phyloP scores from a whole-genome alignment of 345 rosid genomes.

The Cochlearia excelsa region DNA sequence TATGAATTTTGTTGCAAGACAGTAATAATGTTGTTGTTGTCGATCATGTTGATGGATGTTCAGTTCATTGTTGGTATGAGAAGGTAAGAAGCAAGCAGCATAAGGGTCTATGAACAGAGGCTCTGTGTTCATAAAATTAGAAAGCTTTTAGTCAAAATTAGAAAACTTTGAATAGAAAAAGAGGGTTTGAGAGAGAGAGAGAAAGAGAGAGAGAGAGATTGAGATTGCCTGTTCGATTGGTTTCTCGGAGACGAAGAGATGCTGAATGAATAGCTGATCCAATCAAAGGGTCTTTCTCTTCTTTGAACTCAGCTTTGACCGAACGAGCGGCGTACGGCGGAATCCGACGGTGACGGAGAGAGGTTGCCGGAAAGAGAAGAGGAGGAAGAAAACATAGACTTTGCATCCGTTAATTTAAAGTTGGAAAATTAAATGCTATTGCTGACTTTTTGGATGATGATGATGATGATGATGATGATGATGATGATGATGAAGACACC shows the following conservation, averaged over 20 bases:
- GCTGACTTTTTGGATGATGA: no score
- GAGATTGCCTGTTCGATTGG: constrained; percentile 55
- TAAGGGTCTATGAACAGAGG: constrained; percentile 84
- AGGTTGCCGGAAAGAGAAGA: constrained; percentile 27
- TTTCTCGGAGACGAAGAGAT: constrained; percentile 79
- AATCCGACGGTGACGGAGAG: constrained; percentile 4
- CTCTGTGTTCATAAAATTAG: constrained; percentile 44
- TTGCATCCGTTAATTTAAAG: constrained; percentile 19
- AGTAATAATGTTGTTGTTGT: constrained; percentile 42
- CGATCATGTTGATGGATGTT: constrained; percentile 37
- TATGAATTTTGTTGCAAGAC: constrained; percentile 75
- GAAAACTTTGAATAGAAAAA: constrained; percentile 16
- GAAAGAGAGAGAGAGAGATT: not conserved
- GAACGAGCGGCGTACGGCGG: not conserved
- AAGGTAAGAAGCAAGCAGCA: constrained; percentile 73
- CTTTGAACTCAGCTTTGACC: constrained; percentile 42
- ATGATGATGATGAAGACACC: no score
- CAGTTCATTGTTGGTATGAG: constrained; percentile 42
- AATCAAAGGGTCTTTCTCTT: constrained; percentile 56
- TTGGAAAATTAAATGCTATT: no score
- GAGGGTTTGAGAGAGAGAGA: no score
- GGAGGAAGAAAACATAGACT: constrained; percentile 27
- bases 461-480: no score
- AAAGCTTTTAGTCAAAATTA: constrained; percentile 3
- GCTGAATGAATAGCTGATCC: constrained; percentile 60